Evolutionary conservation across 2,329 filamentous ascomycete genomes (phyloP), one percentile per base, ranked within the genome.

Genomic region (Xylaria sp.): DNA sequence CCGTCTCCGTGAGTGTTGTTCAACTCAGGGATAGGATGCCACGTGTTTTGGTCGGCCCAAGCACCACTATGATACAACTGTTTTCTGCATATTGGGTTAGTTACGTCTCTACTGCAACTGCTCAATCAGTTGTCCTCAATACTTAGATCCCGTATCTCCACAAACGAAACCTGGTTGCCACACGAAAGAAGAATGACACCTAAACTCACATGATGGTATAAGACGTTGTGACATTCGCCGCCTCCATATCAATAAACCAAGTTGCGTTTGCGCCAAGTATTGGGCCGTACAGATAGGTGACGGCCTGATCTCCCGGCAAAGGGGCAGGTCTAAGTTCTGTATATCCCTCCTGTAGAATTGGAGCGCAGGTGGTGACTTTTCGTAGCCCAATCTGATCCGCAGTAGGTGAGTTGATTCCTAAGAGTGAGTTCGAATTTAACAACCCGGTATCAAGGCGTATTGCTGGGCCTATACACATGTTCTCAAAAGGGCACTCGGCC

Each of bases 361-460:
- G 60, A 25, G 60, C 50, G n/a, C 60, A 63, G 9, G 60, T 63
- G 25, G 60, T 63, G 8, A 63, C 13, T 28, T 56, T 63, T 8
- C 60, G 25, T 18, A 56, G 4, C 10, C 12, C 60, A 28, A 56
- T 53, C n/a, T 63, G 50, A 18, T 63, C 39, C 2, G 12, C 18
- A 1, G 25, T 36, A 0, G 50, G 60, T n/a, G 48, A 63, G 39
- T 63, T 63, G 12, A 63, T 43, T 0, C 50, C 60, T 12, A 63
- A 15, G 36, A 48, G 34, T 13, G 28, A 23, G n/a, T 63, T 63
- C n/a, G 50, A 56, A 13, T 63, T 63, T 6, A 63, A 15, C 3
- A 34, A 28, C 36, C 60, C 48, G n/a, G 50, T 56, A 13, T 63
- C 36, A 7, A 63, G 50, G 5, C 48, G 50, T 7, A 56, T 46